Percentiles rank a stretch among this genome's conserved stretches.
Conservation (phyloP, 2,329 filamentous ascomycete species). For the Alternaria dauci region DNA sequence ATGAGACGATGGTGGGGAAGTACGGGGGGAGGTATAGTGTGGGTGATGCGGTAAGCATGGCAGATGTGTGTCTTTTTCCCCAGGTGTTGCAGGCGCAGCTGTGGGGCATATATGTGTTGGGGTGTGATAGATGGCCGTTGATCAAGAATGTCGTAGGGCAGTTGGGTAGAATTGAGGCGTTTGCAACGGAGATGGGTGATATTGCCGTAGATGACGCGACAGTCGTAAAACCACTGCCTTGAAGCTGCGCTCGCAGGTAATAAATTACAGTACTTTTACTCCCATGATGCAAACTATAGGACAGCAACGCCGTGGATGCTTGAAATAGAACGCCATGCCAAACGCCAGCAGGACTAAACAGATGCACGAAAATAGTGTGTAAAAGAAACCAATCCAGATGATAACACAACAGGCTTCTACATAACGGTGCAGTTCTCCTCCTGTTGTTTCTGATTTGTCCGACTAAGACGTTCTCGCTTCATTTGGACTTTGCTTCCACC, state of each 20-base stretch:
- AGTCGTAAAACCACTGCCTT: background rate
- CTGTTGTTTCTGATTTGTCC: slow-evolving; percentile 83
- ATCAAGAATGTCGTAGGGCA: slow-evolving; percentile 57
- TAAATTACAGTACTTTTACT: background rate
- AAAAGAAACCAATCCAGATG: background rate
- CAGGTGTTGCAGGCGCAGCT: slow-evolving; percentile 66
- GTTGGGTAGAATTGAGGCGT: slow-evolving; percentile 60
- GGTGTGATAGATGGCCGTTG: slow-evolving; percentile 53
- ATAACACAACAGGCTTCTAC: slow-evolving; percentile 55
- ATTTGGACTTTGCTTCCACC: slow-evolving; percentile 77
- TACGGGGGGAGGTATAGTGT: slow-evolving; percentile 62
- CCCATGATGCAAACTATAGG: too few species aligned
- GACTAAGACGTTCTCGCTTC: slow-evolving; percentile 78
- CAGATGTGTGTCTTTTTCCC: slow-evolving; percentile 67
- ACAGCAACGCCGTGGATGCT: background rate
- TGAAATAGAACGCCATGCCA: background rate
- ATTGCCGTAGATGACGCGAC: background rate
- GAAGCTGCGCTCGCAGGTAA: background rate
- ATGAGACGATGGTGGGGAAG: slow-evolving; percentile 57
- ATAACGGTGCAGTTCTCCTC: slow-evolving; percentile 89
- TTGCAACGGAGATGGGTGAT: slow-evolving; percentile 38
- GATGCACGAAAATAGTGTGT: background rate
- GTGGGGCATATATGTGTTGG: slow-evolving; percentile 61
- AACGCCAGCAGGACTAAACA: background rate
- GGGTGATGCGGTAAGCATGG: slow-evolving; percentile 64